Conservation (phyloP, 495 filamentous ascomycete species). For the Cercophora sp. region DNA sequence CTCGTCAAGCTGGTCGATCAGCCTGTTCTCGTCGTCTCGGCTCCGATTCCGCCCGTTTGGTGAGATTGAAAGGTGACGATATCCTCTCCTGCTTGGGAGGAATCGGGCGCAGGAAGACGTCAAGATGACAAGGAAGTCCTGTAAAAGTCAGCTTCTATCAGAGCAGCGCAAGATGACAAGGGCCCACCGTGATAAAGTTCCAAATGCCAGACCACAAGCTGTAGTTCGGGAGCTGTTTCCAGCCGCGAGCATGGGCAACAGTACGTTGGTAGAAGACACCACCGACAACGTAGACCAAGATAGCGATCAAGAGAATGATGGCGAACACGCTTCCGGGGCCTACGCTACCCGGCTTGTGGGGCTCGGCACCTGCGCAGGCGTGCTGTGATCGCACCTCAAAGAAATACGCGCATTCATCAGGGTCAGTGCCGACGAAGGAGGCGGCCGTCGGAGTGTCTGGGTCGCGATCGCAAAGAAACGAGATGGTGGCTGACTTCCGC, state of each 20-base stretch:
- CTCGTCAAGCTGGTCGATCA: conserved; percentile 96
- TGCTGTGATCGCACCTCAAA: conserved; percentile 89
- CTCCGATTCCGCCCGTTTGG: conserved; percentile 44
- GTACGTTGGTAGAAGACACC: conserved; percentile 94
- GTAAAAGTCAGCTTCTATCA: conserved; percentile 6
- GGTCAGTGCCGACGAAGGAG: conserved; percentile 78
- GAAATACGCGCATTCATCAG: conserved; percentile 90
- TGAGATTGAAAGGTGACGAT: conserved; percentile 52
- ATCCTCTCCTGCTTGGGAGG: conserved; percentile 60
- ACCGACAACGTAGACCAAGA: conserved; percentile 84
- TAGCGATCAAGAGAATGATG: conserved; percentile 80
- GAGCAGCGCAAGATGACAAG: neutral
- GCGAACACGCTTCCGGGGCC: conserved; percentile 88
- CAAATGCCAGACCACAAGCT: conserved; percentile 85
- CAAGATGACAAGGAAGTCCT: conserved; percentile 81
- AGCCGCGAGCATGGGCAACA: conserved; percentile 91
- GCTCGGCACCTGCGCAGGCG: conserved; percentile 66
- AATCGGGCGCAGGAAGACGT: conserved; percentile 71
- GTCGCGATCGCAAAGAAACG: conserved; percentile 87
- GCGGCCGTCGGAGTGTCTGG: conserved; percentile 53
- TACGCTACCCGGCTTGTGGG: conserved; percentile 61
- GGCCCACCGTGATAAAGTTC: conserved; percentile 70
- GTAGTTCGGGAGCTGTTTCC: conserved; percentile 94
- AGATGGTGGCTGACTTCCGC: conserved; percentile 84
- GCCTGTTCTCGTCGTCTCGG: conserved; percentile 80